These are phyloP conservation scores for Thalassiosira gravida DNA, from an alignment of 352 stramenopile genomes.

Conservation along the genomic window DNA sequence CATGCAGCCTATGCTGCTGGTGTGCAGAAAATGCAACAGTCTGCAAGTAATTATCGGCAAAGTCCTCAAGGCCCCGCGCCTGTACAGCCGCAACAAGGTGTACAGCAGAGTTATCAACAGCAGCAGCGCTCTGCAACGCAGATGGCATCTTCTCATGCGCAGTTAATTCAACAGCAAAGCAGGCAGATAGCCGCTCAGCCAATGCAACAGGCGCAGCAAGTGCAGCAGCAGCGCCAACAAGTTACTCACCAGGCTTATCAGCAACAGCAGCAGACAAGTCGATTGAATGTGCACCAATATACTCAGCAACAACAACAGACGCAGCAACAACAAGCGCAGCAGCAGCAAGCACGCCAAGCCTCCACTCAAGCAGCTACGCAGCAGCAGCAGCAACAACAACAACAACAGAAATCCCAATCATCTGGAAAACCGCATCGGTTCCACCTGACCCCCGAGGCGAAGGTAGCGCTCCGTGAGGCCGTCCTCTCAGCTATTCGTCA, in stretches of 20 bases:
- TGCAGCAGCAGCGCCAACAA: slow-evolving; percentile 12
- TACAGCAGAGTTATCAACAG: slow-evolving; percentile 12
- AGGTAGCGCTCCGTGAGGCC: slow-evolving; percentile 72
- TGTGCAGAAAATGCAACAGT: slow-evolving; percentile 4
- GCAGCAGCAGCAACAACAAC: slow-evolving; percentile 17
- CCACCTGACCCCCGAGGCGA: slow-evolving; percentile 71
- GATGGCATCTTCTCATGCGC: neutral
- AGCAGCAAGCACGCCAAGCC: slow-evolving; percentile 7
- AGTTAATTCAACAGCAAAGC: neutral
- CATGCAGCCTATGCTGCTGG: neutral
- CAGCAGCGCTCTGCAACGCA: slow-evolving; percentile 8
- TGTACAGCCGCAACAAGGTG: slow-evolving; percentile 1
- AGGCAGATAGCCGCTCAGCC: neutral
- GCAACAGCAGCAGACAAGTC: slow-evolving; percentile 12
- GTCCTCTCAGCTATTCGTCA: slow-evolving; percentile 79
- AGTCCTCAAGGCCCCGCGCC: neutral
- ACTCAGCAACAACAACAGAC: slow-evolving; percentile 9
- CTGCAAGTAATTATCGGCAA: slow-evolving; percentile 2
- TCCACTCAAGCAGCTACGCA: neutral
- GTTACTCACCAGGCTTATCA: slow-evolving; percentile 1
- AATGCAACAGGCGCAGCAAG: slow-evolving; percentile 11
- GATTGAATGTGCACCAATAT: slow-evolving; percentile 4
- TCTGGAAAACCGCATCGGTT: slow-evolving; percentile 37
- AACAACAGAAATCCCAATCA: slow-evolving; percentile 9
- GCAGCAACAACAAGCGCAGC: slow-evolving; percentile 9